Evolutionary conservation across 768 basidiomycete genomes (phyloP).

Genomic region (Cystobasidium onofrii): DNA sequence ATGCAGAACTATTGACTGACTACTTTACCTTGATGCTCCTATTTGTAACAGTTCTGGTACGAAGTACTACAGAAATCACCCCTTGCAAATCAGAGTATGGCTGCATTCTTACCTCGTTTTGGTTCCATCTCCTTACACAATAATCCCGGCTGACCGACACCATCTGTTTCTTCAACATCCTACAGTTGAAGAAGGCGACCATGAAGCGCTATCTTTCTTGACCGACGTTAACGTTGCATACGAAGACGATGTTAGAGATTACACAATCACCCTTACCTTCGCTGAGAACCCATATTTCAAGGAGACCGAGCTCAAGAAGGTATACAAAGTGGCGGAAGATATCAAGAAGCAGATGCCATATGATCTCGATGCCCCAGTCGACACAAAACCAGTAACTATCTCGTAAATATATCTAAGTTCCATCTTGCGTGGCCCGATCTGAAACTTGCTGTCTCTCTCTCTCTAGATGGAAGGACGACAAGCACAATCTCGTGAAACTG

Average conservation of each 20-base stretch:
- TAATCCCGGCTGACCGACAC: too few relatives aligned
- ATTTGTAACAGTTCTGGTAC: conserved; percentile 16
- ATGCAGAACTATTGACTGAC: background rate
- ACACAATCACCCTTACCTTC: conserved; percentile 39
- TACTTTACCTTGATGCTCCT: background rate
- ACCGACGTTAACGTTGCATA: background rate
- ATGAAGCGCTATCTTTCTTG: conserved; percentile 8
- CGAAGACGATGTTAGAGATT: conserved; percentile 10
- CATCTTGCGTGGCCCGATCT: background rate
- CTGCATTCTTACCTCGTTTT: too few relatives aligned
- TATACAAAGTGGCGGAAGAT: conserved; percentile 34
- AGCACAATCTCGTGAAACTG: conserved; percentile 30
- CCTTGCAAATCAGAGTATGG: conserved; percentile 1
- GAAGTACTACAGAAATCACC: background rate
- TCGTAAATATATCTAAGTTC: background rate
- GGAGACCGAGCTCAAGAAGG: conserved; percentile 43
- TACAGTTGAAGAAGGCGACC: conserved; percentile 29
- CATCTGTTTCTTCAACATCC: background rate
- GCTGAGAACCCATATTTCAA: conserved; percentile 46
- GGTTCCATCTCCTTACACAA: background rate
- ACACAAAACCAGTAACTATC: background rate
- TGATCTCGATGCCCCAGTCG: conserved; percentile 18
- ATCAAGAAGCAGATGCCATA: conserved; percentile 20
- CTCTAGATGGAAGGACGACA: conserved; percentile 30
- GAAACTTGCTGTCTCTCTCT: background rate